These are phyloP conservation scores for Cucumis variabilis DNA, from an alignment of 331 rosid species.

Conservation along the genomic window DNA sequence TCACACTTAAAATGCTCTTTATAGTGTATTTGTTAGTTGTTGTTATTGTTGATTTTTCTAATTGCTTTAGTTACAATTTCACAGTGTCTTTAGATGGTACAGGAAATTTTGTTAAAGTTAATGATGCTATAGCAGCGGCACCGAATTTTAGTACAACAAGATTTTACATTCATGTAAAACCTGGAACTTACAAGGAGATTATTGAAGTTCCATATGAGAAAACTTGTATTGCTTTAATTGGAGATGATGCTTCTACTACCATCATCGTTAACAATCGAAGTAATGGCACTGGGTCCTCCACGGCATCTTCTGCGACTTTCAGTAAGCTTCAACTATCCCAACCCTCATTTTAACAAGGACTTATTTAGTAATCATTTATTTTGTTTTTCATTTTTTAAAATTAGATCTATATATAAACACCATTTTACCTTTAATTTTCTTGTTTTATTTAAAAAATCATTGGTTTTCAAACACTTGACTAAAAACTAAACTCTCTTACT, in stretches of 20 bases:
- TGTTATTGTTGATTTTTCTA: background rate
- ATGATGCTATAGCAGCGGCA: constrained; percentile 8
- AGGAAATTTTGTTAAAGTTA: background rate
- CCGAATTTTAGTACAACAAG: background rate
- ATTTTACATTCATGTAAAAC: background rate
- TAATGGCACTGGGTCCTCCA: background rate
- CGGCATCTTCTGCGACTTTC: background rate
- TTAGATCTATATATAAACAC: no score
- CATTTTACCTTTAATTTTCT: no score
- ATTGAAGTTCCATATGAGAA: background rate
- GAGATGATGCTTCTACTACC: background rate
- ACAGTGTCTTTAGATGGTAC: constrained; percentile 7
- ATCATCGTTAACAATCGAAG: constrained; percentile 1
- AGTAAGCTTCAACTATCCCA: background rate
- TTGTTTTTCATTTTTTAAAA: no score
- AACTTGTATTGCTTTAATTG: background rate
- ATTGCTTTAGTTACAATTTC: background rate
- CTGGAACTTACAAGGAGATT: background rate
- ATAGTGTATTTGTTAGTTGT: background rate
- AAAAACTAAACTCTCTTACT: no score
- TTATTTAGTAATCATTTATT: no score
- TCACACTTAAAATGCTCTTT: background rate
- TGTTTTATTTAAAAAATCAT: no score
- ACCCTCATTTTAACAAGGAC: no score
- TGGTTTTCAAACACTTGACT: no score